phyloP scores from a whole-genome alignment of 257 asterid species.

The Verbena officinalis region DNA sequence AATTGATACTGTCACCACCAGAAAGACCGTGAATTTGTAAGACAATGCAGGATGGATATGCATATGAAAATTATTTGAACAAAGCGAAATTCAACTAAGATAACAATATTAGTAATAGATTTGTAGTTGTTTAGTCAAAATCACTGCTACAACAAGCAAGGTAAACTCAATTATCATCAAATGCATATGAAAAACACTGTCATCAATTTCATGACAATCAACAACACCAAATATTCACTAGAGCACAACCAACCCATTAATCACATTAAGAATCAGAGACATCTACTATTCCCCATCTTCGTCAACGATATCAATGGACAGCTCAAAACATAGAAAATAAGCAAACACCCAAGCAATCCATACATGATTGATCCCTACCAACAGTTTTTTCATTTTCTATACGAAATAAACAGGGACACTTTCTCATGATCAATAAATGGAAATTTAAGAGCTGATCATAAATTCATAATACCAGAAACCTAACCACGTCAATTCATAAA shows the following conservation, averaged over 20 bases:
- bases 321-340: no score
- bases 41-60: not conserved
- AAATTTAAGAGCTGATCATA: no score
- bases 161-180: not conserved
- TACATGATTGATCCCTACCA: no score
- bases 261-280: slow-evolving; percentile 15
- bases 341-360: no score
- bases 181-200: not conserved
- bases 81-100: not conserved
- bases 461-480: not conserved
- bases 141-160: not conserved
- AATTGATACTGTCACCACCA: slow-evolving; percentile 24
- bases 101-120: not conserved
- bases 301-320: no score
- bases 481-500: not conserved
- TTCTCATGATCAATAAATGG: no score
- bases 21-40: slow-evolving; percentile 15
- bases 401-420: no score
- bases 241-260: not conserved
- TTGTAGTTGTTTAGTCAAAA: not conserved
- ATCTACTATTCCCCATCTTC: not conserved
- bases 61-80: not conserved
- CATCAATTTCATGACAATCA: not conserved
- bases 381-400: no score
- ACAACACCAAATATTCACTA: not conserved